Base-by-base conservation (phyloP, 202 grass and related monocot genomes). In the Setaria viridis region DNA sequence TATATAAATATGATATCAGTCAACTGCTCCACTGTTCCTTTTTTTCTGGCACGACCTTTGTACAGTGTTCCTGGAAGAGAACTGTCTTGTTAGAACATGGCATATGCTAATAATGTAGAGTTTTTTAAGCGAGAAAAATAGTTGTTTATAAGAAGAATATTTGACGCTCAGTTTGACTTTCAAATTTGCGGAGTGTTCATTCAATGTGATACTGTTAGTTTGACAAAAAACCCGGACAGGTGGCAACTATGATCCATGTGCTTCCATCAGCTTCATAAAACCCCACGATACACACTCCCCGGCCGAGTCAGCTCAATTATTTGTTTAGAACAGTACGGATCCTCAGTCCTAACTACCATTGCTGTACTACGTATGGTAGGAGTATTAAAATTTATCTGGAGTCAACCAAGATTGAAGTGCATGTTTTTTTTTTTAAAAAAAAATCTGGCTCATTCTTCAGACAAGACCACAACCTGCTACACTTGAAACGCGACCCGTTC, bases 221-320 rank as follows among this genome's bases (percentile, higher is more conserved):
- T 90, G 80, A 68, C 75, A 62, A 80, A 76, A 20, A 70, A 62
- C 5, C 21, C 37, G 62, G 89, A 84, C 85, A 84, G 53, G 85
- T 87, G 89, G 76, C 63, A 63, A 10, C 75, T 59, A 74, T 39
- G 67, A 84, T 87, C 39, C 49, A 69, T 62, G 82, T 84, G 60
- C 84, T 84, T 75, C 62, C 45, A 32, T 75, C 51, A 74, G 32
- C 59, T 80, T 37, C 42, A 55, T 55, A 59, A 58, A 33, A 47
- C 51, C 16, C 29, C 43, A 66, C 17, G 10, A 85, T 43, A 56
- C 12, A 9, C 32, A 17, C 14, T 74, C 19, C 19, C 39, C 12
- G 11, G 37, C 72, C 45, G n/a, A 66, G 11, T 64, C 69, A 74
- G 58, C 77, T 67, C 58, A 82, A 62, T 16, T 77, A 58, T 54